Percentiles rank a stretch among this genome's conserved stretches.
Conservation (phyloP, 352 stramenopile species). For the Phytopythium oedochilum region DNA sequence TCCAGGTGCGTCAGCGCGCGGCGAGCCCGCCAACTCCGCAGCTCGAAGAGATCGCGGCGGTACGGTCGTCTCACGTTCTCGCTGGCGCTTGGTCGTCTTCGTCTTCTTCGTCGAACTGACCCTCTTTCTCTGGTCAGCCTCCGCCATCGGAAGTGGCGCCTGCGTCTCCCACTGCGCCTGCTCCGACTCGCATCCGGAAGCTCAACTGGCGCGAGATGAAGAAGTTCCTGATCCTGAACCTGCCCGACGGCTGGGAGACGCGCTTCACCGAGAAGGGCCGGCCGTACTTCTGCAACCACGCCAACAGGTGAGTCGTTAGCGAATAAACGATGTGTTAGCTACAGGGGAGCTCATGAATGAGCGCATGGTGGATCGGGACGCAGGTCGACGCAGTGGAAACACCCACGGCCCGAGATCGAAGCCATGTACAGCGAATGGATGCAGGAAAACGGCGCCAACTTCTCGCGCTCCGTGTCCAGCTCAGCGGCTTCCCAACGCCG, state of each 20-base stretch:
- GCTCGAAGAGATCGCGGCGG: constrained; percentile 3
- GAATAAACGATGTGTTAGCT: no score
- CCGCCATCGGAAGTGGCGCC: constrained; percentile 8
- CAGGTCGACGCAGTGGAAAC: constrained; percentile 86
- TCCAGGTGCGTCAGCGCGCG: constrained; percentile 7
- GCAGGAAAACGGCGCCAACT: constrained; percentile 55
- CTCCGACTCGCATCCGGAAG: constrained; percentile 30
- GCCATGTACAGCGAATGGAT: constrained; percentile 72
- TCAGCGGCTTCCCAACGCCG: constrained; percentile 3
- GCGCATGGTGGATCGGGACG: neutral
- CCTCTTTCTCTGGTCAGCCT: constrained; percentile 16
- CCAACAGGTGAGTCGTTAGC: constrained; percentile 33
- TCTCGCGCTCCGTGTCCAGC: constrained; percentile 20
- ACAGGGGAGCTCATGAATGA: neutral
- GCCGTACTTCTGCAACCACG: constrained; percentile 83
- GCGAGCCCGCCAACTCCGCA: constrained; percentile 1
- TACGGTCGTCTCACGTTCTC: no score
- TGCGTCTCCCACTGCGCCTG: constrained; percentile 16
- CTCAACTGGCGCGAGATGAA: constrained; percentile 79
- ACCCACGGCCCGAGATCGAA: constrained; percentile 69
- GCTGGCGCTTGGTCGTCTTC: no score
- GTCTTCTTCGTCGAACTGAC: no score
- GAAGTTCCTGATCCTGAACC: constrained; percentile 56
- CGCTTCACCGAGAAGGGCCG: constrained; percentile 76
- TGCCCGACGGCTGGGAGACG: constrained; percentile 76